phyloP scores from a whole-genome alignment of 257 asterid species.

The Leptodermis oblonga region DNA sequence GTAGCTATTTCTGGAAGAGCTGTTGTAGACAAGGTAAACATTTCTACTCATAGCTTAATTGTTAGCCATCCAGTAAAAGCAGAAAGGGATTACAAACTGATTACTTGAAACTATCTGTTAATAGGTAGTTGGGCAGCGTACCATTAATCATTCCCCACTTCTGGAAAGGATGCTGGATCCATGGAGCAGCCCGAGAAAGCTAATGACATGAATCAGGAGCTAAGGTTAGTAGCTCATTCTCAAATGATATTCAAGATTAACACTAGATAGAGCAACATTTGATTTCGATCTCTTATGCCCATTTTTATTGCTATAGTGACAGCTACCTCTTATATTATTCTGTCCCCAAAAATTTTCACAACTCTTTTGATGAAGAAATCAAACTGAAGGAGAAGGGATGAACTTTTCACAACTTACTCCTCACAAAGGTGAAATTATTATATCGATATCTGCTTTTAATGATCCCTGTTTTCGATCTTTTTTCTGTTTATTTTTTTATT shows the following conservation, averaged over 20 bases:
- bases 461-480: neutral
- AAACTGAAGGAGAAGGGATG: constrained; percentile 96
- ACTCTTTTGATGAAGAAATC: constrained; percentile 85
- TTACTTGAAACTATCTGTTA: constrained; percentile 22
- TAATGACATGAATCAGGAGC: constrained; percentile 81
- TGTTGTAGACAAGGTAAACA: constrained; percentile 70
- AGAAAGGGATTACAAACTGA: constrained; percentile 13
- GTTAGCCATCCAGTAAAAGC: neutral
- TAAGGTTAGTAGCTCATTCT: constrained; percentile 49
- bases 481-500: neutral
- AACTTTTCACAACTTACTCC: constrained; percentile 77
- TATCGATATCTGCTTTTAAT: neutral
- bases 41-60: neutral
- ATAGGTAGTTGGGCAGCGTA: constrained; percentile 88
- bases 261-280: neutral
- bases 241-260: constrained; percentile 2
- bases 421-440: constrained; percentile 62
- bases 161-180: constrained; percentile 85
- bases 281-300: neutral
- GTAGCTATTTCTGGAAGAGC: constrained; percentile 86
- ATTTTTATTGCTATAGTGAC: neutral
- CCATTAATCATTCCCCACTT: constrained; percentile 90
- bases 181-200: constrained; percentile 78
- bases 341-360: constrained; percentile 29
- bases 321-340: constrained; percentile 15